Evolutionary conservation across 169 alveolate species (phyloP).

Genomic region (Plasmodium coatneyi): DNA sequence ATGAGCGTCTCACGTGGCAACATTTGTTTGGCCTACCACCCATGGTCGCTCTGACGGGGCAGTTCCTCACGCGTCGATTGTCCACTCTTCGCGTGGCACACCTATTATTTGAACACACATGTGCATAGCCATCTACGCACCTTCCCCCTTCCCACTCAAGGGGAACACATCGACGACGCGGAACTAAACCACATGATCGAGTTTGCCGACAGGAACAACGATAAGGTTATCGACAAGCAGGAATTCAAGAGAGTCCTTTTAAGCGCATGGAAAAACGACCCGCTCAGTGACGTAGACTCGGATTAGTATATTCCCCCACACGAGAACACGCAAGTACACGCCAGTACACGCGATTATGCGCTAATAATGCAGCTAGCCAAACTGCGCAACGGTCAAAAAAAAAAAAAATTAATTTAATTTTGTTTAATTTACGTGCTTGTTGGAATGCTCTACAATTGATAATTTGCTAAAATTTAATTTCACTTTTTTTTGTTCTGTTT

Average conservation of each 20-base stretch:
- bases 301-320: conserved; percentile 5
- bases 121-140: not conserved
- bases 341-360: too few relatives aligned
- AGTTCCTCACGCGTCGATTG: not conserved
- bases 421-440: not conserved
- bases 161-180: conserved; percentile 36
- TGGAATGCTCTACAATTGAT: not conserved
- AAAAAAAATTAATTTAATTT: not conserved
- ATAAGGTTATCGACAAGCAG: conserved; percentile 43
- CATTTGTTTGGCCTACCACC: not conserved
- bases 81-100: not conserved
- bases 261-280: conserved; percentile 60
- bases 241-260: conserved; percentile 42
- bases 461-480: not conserved
- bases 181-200: conserved; percentile 62
- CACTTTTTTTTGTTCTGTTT: not conserved
- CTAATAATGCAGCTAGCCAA: not conserved
- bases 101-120: not conserved
- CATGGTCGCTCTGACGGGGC: not conserved
- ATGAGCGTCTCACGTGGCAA: not conserved
- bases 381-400: not conserved
- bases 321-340: too few relatives aligned
- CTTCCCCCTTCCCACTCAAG: not conserved
- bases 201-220: conserved; percentile 65
- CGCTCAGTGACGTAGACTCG: conserved; percentile 64